Conservation (phyloP, 805 yeast species). For the Starmerella sp. region DNA sequence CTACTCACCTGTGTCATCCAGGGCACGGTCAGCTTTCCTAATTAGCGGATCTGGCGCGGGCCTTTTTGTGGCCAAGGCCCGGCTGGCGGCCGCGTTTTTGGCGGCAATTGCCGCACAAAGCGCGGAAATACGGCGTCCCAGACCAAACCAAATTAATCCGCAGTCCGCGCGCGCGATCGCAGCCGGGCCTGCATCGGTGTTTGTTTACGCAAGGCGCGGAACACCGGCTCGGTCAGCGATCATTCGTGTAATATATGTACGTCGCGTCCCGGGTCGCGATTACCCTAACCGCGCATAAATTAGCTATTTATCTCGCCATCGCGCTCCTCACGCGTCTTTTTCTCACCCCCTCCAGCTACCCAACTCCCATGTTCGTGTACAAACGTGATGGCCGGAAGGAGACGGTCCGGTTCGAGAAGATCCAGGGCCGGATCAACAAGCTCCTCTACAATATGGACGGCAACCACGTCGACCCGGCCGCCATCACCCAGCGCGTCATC, state of each 20-base stretch:
- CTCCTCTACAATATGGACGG: slow-evolving; percentile 90
- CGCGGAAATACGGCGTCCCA: too few species aligned
- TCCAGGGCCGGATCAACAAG: slow-evolving; percentile 89
- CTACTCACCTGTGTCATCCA: neutral
- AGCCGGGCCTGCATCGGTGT: neutral
- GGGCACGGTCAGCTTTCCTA: neutral
- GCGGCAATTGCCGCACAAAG: too few species aligned
- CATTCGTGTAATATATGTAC: neutral
- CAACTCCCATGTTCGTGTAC: slow-evolving; percentile 56
- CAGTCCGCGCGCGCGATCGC: neutral
- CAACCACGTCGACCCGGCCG: slow-evolving; percentile 84
- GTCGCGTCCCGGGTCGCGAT: neutral
- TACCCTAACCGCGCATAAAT: slow-evolving; percentile 17
- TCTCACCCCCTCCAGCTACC: neutral
- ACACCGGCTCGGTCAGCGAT: neutral
- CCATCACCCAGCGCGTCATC: slow-evolving; percentile 89
- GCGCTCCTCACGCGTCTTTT: neutral
- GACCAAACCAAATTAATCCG: neutral
- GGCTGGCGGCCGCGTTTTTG: neutral
- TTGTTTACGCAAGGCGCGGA: slow-evolving; percentile 3
- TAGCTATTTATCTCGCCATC: slow-evolving; percentile 17
- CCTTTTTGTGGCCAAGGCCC: neutral
- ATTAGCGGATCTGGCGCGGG: neutral
- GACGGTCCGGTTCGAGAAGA: slow-evolving; percentile 90
- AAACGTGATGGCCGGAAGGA: slow-evolving; percentile 93